Base-by-base conservation (phyloP, 1,284 basidiomycete species). In the Agaricales sp. region DNA sequence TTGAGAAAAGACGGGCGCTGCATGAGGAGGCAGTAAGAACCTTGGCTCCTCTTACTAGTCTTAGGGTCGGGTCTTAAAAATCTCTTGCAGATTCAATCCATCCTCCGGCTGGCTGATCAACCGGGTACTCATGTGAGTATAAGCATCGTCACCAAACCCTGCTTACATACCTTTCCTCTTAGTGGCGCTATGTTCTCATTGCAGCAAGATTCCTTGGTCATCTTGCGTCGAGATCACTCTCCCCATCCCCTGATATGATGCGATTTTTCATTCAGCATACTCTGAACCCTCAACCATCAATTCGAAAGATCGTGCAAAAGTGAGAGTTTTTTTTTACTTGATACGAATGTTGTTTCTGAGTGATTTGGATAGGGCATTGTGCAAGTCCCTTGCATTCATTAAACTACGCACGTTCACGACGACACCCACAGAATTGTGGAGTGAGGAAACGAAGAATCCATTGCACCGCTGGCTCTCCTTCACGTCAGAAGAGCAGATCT, bases 161-260 rank as follows among this genome's bases (percentile, higher is more conserved):
- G 45, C 20, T 50, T 19, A 50, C 47, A 54, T 23, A 54, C 41
- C 25, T 44, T 45, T 39, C 16, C 43, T 53, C 48, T 50, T 64
- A 97, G 81, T 97, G 94, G 94, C 75, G 91, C 63, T 98, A 96
- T 66, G 71, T 82, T 1, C 81, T 92, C 66, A 85, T 84, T 53
- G 84, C 90, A 1, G 69, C 78, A 18, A 79, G 82, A 38, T 87
- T 92, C 61, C 65, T 97, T 24, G 73, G 74, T 23, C 73, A 77
- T 19, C 71, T 95, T 41, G 71, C 92, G 45, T 78, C 91, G 49
- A 75, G 92, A 57, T 92, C 97, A 61, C 66, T 70, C 45, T 74
- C 82, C 0, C 71, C 82, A 4, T 67, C 80, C n/a, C 66, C 82
- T 3, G 73, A 78, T 2, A 63, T 90, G 4, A 80, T 84, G 0